Evolutionary conservation across 2,329 filamentous ascomycete genomes (phyloP).

Genomic region (Hymenotorrendiella dingleyae): DNA sequence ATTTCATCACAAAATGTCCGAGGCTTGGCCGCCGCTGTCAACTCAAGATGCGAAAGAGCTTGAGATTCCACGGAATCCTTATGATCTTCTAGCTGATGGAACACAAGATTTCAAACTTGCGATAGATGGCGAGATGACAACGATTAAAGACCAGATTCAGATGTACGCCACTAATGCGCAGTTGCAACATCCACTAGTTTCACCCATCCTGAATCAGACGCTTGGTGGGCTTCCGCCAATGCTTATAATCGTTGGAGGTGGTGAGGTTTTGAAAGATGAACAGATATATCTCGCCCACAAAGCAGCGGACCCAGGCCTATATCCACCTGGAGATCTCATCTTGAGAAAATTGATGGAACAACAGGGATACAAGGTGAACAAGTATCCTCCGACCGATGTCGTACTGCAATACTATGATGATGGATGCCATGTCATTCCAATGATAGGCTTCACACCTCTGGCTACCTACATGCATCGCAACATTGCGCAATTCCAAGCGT

Average conservation of each 20-base stretch:
- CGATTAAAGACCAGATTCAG: conserved; percentile 86
- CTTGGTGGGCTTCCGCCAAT: neutral
- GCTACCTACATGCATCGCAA: conserved; percentile 92
- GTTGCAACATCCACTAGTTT: conserved; percentile 73
- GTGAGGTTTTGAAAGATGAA: conserved; percentile 84
- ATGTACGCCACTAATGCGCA: conserved; percentile 75
- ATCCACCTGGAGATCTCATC: conserved; percentile 57
- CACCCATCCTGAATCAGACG: neutral
- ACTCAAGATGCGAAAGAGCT: conserved; percentile 57
- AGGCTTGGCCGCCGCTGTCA: conserved; percentile 82
- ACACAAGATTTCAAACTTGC: conserved; percentile 55
- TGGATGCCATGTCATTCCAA: conserved; percentile 82
- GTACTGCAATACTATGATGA: conserved; percentile 94
- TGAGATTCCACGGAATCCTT: conserved; percentile 28
- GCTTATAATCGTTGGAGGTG: conserved; percentile 73
- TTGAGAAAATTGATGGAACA: conserved; percentile 53
- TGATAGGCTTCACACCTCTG: conserved; percentile 81
- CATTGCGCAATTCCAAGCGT: conserved; percentile 84
- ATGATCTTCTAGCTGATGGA: no score
- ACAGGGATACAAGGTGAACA: conserved; percentile 43
- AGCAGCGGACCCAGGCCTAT: conserved; percentile 71
- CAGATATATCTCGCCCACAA: conserved; percentile 95
- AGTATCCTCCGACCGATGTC: conserved; percentile 76
- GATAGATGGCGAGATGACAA: conserved; percentile 61
- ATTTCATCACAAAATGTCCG: conserved; percentile 82